Evolutionary conservation across 2,329 filamentous ascomycete genomes (phyloP), one percentile per base, ranked within the genome.

Genomic region (Talaromyces sp.): DNA sequence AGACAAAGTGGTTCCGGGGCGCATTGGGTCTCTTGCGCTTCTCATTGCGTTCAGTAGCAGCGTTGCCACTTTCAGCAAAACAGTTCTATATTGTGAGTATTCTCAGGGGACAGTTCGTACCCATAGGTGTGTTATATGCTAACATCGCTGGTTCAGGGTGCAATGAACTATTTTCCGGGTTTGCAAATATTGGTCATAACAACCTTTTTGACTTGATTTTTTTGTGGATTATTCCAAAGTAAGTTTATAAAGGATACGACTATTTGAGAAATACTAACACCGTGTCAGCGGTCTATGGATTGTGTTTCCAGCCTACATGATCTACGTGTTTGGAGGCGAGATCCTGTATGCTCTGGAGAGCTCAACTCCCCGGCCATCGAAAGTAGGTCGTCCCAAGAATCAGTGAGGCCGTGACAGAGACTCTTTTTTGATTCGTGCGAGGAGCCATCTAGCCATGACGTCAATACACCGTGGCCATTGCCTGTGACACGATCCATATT

Each of bases 201-300:
- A 77, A 78, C 59, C 63, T 75, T 39, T 62, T 68, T 2, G 78
- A 77, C 10, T 65, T 89, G 41, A 63, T 87, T 10, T 74, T 82
- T 33, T 71, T 86, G 22, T 89, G 85, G 78, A 81, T 85, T 31
- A 72, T 89, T 61, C 85, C 86, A 33, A 89, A 89, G 84, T 87
- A 72, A 76, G 82, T 75, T 58, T 36, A 17, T 15, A 10, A 52
- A 25, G 4, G 8, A 31, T 17, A 36, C 48, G 9, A 37, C 48
- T 25, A 22, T 8, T 39, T 6, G 2, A 15, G 25, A 28, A 52
- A 10, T 25, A 0, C 22, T 52, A 39, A 52, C 22, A 25, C 9
- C 17, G 21, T 19, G 3, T 48, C 13, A 87, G 84, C 69, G 83
- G 82, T 36, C 73, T 82, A 7, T 89, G 87, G 86, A 72, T 89